These are phyloP conservation scores for Trichoderma aggressivum DNA, from an alignment of 2,329 filamentous ascomycete species.

Conservation along the genomic window DNA sequence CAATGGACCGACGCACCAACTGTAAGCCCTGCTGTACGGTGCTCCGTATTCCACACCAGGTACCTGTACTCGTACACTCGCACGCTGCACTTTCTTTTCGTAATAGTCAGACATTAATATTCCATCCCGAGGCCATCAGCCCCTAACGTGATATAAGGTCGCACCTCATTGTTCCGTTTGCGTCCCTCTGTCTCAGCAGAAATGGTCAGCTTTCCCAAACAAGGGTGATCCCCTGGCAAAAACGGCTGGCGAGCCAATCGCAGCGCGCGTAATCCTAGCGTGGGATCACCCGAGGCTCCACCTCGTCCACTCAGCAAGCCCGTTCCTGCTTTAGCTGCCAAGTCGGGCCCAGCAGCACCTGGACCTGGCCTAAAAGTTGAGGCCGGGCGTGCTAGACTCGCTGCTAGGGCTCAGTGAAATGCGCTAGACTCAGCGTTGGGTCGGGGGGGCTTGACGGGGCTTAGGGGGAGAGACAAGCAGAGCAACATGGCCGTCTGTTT, in stretches of 20 bases:
- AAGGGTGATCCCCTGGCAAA: conserved; percentile 7
- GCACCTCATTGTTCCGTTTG: conserved; percentile 3
- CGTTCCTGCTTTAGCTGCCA: conserved; percentile 21
- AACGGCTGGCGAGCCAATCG: background rate
- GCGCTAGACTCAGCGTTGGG: background rate
- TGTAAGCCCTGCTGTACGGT: background rate
- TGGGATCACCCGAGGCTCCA: conserved; percentile 12
- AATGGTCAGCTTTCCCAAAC: conserved; percentile 7
- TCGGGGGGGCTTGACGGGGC: background rate
- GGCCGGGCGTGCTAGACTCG: background rate
- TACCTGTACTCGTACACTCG: background rate
- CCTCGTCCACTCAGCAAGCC: conserved; percentile 15
- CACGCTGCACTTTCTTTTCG: background rate
- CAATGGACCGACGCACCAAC: background rate
- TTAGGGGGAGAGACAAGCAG: background rate
- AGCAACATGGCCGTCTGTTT: background rate
- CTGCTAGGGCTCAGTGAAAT: background rate
- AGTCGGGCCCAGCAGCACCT: conserved; percentile 9
- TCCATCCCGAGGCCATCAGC: background rate
- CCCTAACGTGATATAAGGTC: background rate
- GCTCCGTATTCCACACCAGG: background rate
- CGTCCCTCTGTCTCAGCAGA: conserved; percentile 3
- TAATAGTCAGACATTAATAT: background rate
- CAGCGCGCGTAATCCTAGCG: background rate
- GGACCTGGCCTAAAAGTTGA: background rate